A percentile compares a stretch with the other conserved stretches of the same genome.
phyloP scores from a whole-genome alignment of 2,329 filamentous ascomycete genomes.

The Sphaceloma murrayae region DNA sequence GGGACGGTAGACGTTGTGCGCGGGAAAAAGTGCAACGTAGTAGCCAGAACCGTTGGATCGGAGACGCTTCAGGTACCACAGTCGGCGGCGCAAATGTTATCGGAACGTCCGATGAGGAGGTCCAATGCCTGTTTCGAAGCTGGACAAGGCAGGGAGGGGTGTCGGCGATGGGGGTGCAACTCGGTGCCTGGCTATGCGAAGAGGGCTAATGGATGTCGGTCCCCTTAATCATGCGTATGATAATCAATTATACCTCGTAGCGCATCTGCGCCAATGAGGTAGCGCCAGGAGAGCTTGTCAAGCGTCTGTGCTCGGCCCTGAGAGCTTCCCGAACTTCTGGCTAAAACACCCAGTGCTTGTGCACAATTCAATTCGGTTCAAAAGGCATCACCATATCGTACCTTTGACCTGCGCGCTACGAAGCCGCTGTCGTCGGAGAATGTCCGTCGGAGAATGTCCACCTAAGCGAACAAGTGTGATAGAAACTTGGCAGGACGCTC shows the following conservation, averaged over 20 bases:
- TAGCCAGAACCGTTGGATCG: conserved; percentile 11
- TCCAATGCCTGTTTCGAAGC: conserved; percentile 2
- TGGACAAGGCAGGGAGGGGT: conserved; percentile 1
- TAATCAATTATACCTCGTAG: background rate
- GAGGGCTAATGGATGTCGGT: background rate
- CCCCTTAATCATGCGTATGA: conserved; percentile 5
- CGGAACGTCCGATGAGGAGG: background rate
- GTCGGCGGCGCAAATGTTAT: background rate
- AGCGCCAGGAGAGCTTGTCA: background rate
- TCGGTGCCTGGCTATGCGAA: conserved; percentile 8
- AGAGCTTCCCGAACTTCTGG: too few species aligned
- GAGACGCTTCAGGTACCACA: conserved; percentile 12
- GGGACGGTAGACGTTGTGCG: conserved; percentile 16
- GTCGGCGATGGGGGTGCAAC: background rate
- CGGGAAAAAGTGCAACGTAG: conserved; percentile 13
- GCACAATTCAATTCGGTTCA: too few species aligned
- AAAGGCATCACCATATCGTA: too few species aligned
- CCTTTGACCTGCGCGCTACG: background rate
- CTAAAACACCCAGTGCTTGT: too few species aligned
- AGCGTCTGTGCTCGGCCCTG: background rate
- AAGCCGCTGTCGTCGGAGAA: conserved; percentile 1
- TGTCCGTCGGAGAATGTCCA: background rate
- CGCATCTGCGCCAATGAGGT: background rate
- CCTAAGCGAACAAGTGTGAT: background rate
- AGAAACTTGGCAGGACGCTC: background rate